These are phyloP conservation scores for Trichoderma oligosporum DNA, from an alignment of 2,329 filamentous ascomycete species.

Conservation along the genomic window DNA sequence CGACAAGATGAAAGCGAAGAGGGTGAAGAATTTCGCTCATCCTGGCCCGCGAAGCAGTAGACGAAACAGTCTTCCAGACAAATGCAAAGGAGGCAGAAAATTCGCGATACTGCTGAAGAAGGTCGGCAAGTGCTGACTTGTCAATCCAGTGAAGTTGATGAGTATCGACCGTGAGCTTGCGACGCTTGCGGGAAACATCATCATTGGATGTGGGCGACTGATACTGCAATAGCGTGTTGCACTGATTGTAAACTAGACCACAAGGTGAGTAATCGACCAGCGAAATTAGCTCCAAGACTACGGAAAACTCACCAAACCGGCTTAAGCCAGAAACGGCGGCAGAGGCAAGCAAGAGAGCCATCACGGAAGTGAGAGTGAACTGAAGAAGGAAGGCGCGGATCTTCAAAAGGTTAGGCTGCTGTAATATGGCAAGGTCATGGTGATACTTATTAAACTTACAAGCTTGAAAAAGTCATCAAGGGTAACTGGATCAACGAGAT, in stretches of 20 bases:
- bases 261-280: background rate
- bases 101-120: constrained; percentile 26
- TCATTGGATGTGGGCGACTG: background rate
- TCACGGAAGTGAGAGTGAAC: background rate
- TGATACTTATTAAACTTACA: background rate
- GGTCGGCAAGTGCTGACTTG: constrained; percentile 22
- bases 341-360: background rate
- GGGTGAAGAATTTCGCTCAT: constrained; percentile 28
- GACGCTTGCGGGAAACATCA: constrained; percentile 27
- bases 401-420: too few relatives aligned
- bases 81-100: constrained; percentile 25
- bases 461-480: background rate
- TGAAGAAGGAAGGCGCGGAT: background rate
- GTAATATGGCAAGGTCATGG: background rate
- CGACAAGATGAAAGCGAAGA: constrained; percentile 23
- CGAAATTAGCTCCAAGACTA: background rate
- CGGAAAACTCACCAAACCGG: constrained; percentile 19
- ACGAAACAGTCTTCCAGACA: constrained; percentile 24
- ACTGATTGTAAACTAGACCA: constrained; percentile 25
- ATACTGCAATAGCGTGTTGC: constrained; percentile 18
- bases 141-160: constrained; percentile 29
- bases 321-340: constrained; percentile 29
- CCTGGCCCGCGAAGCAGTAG: constrained; percentile 22
- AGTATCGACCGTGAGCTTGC: constrained; percentile 25
- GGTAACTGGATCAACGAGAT: background rate